Evolutionary conservation across 2,329 filamentous ascomycete genomes (phyloP).

Genomic region (Aureobasidium mangrovei): DNA sequence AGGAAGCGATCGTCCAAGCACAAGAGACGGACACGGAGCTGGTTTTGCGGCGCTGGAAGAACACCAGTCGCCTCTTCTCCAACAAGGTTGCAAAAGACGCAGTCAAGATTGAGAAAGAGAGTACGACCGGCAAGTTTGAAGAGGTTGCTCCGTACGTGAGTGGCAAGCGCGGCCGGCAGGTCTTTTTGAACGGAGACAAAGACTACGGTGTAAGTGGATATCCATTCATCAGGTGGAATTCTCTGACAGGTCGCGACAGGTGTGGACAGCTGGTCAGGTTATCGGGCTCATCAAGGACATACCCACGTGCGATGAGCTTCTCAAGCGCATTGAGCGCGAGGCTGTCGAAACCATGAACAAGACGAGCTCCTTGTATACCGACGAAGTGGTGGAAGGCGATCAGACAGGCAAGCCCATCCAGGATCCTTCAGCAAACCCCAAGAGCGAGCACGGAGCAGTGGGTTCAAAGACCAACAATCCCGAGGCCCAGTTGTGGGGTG

Average conservation of each 20-base stretch:
- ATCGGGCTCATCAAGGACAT: constrained; percentile 54
- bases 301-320: constrained; percentile 38
- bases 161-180: constrained; percentile 81
- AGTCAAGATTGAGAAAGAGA: constrained; percentile 73
- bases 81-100: constrained; percentile 82
- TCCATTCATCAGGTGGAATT: background rate
- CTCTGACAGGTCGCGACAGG: constrained; percentile 39
- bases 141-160: constrained; percentile 83
- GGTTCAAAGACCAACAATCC: constrained; percentile 31
- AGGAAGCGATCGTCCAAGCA: constrained; percentile 80
- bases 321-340: constrained; percentile 39
- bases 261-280: constrained; percentile 96
- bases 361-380: constrained; percentile 31
- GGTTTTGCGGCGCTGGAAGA: constrained; percentile 82
- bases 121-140: constrained; percentile 74
- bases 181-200: constrained; percentile 85
- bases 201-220: constrained; percentile 67
- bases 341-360: constrained; percentile 35
- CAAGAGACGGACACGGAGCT: constrained; percentile 87
- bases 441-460: constrained; percentile 23
- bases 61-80: constrained; percentile 78
- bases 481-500: constrained; percentile 33
- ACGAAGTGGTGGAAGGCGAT: constrained; percentile 27
- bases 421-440: constrained; percentile 17
- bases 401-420: constrained; percentile 24